Percentiles rank a stretch among this genome's conserved stretches.
Evolutionary conservation across 345 rosid species (phyloP).

Genomic region (Aegle marmelos): DNA sequence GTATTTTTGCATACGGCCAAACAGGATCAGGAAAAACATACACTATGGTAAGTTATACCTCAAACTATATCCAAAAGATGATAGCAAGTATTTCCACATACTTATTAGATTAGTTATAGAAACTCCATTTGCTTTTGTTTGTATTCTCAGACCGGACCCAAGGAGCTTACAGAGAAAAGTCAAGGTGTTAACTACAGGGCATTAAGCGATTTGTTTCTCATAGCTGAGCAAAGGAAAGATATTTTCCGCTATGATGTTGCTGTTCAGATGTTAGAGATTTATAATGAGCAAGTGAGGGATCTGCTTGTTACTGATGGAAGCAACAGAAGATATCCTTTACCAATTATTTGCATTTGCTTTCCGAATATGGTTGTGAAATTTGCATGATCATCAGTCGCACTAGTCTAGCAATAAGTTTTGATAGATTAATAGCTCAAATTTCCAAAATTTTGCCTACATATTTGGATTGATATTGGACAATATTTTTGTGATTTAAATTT

Average conservation of each 20-base stretch:
- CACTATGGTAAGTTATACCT: constrained; percentile 69
- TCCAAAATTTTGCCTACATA: not conserved
- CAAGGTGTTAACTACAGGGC: constrained; percentile 97
- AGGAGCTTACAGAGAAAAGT: constrained; percentile 68
- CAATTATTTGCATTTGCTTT: constrained; percentile 8
- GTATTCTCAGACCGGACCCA: constrained; percentile 75
- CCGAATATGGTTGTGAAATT: not conserved
- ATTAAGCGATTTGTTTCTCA: constrained; percentile 76
- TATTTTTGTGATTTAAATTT: too few species aligned
- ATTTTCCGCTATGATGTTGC: constrained; percentile 70
- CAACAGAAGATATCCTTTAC: constrained; percentile 91
- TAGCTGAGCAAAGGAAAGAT: constrained; percentile 84
- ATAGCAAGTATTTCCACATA: not conserved
- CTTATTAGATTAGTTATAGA: not conserved
- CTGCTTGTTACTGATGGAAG: constrained; percentile 85
- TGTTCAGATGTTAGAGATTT: constrained; percentile 97
- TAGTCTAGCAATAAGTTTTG: not conserved
- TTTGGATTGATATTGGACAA: not conserved
- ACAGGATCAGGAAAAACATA: constrained; percentile 96
- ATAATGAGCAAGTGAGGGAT: constrained; percentile 96
- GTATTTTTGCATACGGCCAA: constrained; percentile 99
- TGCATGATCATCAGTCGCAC: not conserved
- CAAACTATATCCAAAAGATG: constrained; percentile 8
- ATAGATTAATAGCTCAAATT: not conserved
- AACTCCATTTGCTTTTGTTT: constrained; percentile 14